phyloP scores from a whole-genome alignment of 371 early-diverging fungal genomes.

The Rhizopus microsporus region DNA sequence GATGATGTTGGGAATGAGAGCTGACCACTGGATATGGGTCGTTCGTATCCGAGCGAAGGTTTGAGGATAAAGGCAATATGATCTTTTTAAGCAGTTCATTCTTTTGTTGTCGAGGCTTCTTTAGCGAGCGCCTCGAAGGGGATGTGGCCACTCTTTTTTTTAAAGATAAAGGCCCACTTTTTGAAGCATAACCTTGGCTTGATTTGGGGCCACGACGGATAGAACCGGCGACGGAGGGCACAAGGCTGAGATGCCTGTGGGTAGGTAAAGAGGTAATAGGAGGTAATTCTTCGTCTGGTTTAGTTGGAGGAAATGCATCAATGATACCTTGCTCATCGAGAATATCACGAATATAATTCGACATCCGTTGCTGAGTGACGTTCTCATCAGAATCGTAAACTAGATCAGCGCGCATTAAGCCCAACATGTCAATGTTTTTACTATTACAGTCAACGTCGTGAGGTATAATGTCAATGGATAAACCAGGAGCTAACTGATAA shows the following conservation, averaged over 20 bases:
- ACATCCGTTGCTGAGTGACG: slow-evolving; percentile 24
- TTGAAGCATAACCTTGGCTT: background rate
- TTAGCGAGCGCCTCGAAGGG: background rate
- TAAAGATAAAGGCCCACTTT: background rate
- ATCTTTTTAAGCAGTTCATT: background rate
- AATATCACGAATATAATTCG: slow-evolving; percentile 29
- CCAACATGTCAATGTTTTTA: slow-evolving; percentile 42
- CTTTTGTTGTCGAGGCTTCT: background rate
- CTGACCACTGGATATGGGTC: too few species aligned
- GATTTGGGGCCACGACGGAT: slow-evolving; percentile 22
- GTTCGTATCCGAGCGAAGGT: background rate
- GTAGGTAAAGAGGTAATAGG: slow-evolving; percentile 29
- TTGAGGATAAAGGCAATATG: background rate
- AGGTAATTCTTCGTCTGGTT: slow-evolving; percentile 28
- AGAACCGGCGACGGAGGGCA: slow-evolving; percentile 29
- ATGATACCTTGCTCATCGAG: slow-evolving; percentile 44
- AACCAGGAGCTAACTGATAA: slow-evolving; percentile 32
- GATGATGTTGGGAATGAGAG: background rate
- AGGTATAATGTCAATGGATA: slow-evolving; percentile 44
- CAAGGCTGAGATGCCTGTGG: slow-evolving; percentile 45
- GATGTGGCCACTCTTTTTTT: background rate
- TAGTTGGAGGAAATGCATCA: slow-evolving; percentile 47
- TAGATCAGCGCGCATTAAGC: slow-evolving; percentile 47
- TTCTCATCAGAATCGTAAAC: slow-evolving; percentile 29
- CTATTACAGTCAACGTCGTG: slow-evolving; percentile 51